Evolutionary conservation across 441 rosid species (phyloP), one percentile per base, ranked within the genome.

Genomic region (Bocquillonia castaneifolia): DNA sequence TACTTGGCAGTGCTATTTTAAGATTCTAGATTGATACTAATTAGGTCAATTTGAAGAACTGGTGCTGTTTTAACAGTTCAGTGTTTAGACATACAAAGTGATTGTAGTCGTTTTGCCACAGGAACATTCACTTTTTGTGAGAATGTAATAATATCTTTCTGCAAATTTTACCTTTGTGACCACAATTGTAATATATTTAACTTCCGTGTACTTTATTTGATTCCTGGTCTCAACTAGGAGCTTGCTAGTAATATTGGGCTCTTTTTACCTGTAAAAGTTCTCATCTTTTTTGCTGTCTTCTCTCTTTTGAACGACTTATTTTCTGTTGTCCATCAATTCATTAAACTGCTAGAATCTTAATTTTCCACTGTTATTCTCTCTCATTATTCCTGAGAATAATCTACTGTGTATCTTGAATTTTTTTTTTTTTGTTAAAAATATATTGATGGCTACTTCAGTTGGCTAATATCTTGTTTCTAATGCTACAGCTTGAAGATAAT

Each of bases 401-500:
- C 23, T 66, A 10, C 23, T 34, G 14, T n/a, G 18, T 10, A 10
- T 36, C 29, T 23, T 64, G 42, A 42, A n/a, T n/a, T n/a, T n/a
- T n/a, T n/a, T 12, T 13, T 6, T 22, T 26, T 57, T 26, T 22
- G 17, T 45, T 26, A 29, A 6, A 17, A 63, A 39, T 4, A 26
- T 40, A 50, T 31, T 70, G 57, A 34, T 29, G 10, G 63, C 34
- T 75, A 42, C 48, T 15, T 51, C 55, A 29, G 37, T 53, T 66
- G 52, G 31, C 69, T 79, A 55, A 69, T 28, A 62, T 65, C 64
- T 52, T 56, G 12, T 67, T 31, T 13, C 55, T 76, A 42, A 59
- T 58, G 59, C 72, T 74, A 56, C 92, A 92, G 98, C 82, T 82
- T 63, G 85, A 82, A 71, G 82, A 82, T 77, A 81, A 83, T 69